Conservation (phyloP, 2,329 filamentous ascomycete species). For the Botryotinia calthae region DNA sequence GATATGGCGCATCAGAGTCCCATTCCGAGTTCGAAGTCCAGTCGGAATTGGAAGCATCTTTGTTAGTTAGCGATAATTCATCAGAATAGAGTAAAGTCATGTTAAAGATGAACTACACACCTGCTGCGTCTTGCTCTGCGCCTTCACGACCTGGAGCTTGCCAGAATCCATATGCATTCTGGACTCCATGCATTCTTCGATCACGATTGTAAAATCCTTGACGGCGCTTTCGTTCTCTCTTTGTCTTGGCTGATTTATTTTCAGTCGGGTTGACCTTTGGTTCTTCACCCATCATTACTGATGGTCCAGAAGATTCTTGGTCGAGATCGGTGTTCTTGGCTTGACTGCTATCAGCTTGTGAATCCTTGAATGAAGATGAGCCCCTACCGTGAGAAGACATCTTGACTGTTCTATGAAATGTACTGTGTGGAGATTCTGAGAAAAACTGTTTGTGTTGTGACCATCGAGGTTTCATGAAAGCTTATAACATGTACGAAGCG, state of each 20-base stretch:
- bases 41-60: neutral
- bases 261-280: neutral
- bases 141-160: neutral
- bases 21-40: neutral
- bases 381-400: neutral
- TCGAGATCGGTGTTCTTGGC: neutral
- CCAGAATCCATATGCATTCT: neutral
- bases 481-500: neutral
- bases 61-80: neutral
- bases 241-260: neutral
- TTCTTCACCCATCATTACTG: neutral
- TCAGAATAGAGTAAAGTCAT: accelerated
- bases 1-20: neutral
- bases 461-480: neutral
- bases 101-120: neutral
- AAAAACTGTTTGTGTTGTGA: neutral
- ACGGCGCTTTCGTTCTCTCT: neutral
- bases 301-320: neutral
- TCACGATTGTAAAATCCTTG: neutral
- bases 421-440: neutral
- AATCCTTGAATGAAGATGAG: neutral
- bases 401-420: neutral
- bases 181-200: neutral
- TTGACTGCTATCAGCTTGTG: neutral
- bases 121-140: neutral